A percentile compares a stretch with the other conserved stretches of the same genome.
These are phyloP conservation scores for Talaromyces funiculosus DNA, from an alignment of 2,329 filamentous ascomycete species.

Conservation along the genomic window DNA sequence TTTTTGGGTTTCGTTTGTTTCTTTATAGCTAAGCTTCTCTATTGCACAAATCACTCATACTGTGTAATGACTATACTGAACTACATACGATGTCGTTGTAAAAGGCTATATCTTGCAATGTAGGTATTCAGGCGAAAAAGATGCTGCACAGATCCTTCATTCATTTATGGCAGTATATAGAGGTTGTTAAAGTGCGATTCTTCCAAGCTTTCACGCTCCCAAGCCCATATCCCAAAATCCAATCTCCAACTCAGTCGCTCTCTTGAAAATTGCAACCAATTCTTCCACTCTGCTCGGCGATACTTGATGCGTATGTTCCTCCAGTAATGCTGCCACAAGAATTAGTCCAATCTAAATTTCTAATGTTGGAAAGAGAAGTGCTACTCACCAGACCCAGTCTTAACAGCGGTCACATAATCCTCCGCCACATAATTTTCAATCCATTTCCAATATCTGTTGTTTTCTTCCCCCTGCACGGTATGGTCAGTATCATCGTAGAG, in stretches of 20 bases:
- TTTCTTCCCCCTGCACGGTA: slow-evolving; percentile 51
- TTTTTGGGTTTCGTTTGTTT: neutral
- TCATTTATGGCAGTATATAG: neutral
- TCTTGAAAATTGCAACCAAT: slow-evolving; percentile 75
- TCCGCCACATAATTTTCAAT: slow-evolving; percentile 81
- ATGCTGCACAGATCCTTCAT: neutral
- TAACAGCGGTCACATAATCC: slow-evolving; percentile 70
- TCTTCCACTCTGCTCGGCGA: slow-evolving; percentile 73
- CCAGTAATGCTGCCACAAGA: slow-evolving; percentile 57
- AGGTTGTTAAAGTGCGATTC: neutral
- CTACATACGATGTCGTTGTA: neutral
- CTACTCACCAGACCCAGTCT: slow-evolving; percentile 58
- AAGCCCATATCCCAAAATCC: slow-evolving; percentile 69
- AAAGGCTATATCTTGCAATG: neutral
- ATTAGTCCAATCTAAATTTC: neutral
- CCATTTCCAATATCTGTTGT: slow-evolving; percentile 82
- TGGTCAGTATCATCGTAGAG: slow-evolving; percentile 53
- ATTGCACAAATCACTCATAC: neutral
- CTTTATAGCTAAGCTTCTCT: no score
- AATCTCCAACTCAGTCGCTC: slow-evolving; percentile 75
- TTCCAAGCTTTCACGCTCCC: slow-evolving; percentile 16
- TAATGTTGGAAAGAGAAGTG: neutral
- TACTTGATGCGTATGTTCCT: slow-evolving; percentile 66
- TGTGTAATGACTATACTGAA: neutral
- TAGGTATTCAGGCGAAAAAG: neutral